A percentile compares a stretch with the other conserved stretches of the same genome.
phyloP scores from a whole-genome alignment of 352 stramenopile species.

The Aphanomyces invadans region DNA sequence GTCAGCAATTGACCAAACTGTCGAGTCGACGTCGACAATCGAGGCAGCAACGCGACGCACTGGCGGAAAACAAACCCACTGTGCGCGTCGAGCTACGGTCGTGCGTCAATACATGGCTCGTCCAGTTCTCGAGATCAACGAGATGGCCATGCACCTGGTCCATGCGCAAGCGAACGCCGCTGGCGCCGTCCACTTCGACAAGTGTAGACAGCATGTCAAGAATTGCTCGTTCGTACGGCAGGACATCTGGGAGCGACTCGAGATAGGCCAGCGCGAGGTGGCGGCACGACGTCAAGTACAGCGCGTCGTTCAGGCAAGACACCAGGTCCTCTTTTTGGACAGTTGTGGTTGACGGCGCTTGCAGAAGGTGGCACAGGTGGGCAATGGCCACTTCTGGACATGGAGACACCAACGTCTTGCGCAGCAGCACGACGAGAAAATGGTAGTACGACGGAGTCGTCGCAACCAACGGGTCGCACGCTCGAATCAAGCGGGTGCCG shows the following conservation, averaged over 20 bases:
- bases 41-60: neutral
- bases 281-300: constrained; percentile 22
- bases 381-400: constrained; percentile 44
- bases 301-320: constrained; percentile 42
- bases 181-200: neutral
- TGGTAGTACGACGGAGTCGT: constrained; percentile 39
- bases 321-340: constrained; percentile 39
- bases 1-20: neutral
- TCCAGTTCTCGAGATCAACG: neutral
- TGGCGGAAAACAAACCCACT: neutral
- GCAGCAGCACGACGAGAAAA: constrained; percentile 74
- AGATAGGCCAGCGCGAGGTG: neutral
- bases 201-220: neutral
- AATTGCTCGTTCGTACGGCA: neutral
- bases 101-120: neutral
- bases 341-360: constrained; percentile 25
- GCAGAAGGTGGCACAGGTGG: constrained; percentile 63
- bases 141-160: neutral
- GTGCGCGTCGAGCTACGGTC: neutral
- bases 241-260: neutral
- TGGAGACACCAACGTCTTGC: constrained; percentile 57
- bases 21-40: neutral
- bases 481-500: neutral
- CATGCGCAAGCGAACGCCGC: neutral
- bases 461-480: neutral